Conservation (phyloP, 345 rosid genomes). For the Arabidopsis suecica region DNA sequence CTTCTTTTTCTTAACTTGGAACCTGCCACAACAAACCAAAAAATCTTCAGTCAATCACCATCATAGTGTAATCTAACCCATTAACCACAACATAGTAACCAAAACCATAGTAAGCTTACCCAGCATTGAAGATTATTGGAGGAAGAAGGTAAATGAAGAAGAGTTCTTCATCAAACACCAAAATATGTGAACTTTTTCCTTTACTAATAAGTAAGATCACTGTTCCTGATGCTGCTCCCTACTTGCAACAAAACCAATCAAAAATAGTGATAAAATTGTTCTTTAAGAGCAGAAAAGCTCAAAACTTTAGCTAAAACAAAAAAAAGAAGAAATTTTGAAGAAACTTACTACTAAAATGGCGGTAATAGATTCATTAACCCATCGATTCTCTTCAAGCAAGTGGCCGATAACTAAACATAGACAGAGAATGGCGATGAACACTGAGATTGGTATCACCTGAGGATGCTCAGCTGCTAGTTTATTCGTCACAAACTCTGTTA, state of each 20-base stretch:
- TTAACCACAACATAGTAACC: neutral
- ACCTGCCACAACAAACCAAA: constrained; percentile 52
- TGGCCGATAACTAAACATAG: constrained; percentile 80
- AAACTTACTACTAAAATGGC: constrained; percentile 74
- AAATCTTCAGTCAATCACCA: neutral
- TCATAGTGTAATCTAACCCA: constrained; percentile 1
- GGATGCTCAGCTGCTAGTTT: constrained; percentile 48
- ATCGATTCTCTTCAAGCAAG: constrained; percentile 82
- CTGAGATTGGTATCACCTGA: constrained; percentile 71
- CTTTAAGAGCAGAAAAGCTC: neutral
- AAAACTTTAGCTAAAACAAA: neutral
- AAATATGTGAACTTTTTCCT: constrained; percentile 78
- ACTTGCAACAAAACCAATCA: constrained; percentile 10
- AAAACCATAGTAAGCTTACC: constrained; percentile 53
- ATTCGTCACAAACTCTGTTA: constrained; percentile 19
- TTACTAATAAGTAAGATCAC: constrained; percentile 65
- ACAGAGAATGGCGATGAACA: constrained; percentile 80
- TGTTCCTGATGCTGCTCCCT: constrained; percentile 73
- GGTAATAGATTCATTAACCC: constrained; percentile 93
- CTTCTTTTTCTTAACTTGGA: constrained; percentile 94
- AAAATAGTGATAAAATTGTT: constrained; percentile 9
- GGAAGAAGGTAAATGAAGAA: constrained; percentile 97
- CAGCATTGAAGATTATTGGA: constrained; percentile 95
- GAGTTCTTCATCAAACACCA: constrained; percentile 75
- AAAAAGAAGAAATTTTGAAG: neutral